Base-by-base conservation (phyloP, 2,329 filamentous ascomycete species). In the Orbilia javanica region DNA sequence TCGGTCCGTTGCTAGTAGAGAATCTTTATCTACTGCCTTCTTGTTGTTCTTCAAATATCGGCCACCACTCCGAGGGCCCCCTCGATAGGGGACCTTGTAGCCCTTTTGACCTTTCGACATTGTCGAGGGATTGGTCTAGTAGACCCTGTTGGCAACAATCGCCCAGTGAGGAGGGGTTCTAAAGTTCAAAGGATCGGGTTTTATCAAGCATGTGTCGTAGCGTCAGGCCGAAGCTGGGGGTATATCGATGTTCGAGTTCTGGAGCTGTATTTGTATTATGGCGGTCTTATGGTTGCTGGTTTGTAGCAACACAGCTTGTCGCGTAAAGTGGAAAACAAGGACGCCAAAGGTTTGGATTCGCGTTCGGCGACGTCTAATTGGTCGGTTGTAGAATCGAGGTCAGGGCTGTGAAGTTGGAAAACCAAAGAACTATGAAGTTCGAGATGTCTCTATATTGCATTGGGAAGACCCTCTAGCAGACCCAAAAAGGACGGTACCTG, bases 11-110 rank as follows among this genome's bases (percentile, higher is more conserved):
- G 92, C 89, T 50, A 92, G 88, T 60, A 92, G 86, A 27, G 90
- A 89, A 6, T 91, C 91, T 36, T 93, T 90, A 72, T 95, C 90
- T 80, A 98, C 92, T 3, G 93, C 96, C 82, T 92, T 93, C 27
- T 90, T 87, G 60, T 79, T 82, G 50, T 79, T 80, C 53, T 79
- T 79, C 46, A 79, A 64, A 39, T 79, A 79, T 57, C 75, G 75
- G 22, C 75, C 75, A 25, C 69, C 68, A 82, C 88, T 88, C 68
- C 87, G 87, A 62, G 87, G 86, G 80, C 88, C 87, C 79, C 85
- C 86, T 82, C 92, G 92, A 87, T 93, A 92, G 84, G 86, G 74
- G 74, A 78, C 74, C 52, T 78, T 77, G 60, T 64, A 66, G 44
- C 36, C 46, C 48, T 34, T 62, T 48, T 78, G 62, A 20, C 67